Percentiles rank a stretch among this genome's conserved stretches.
phyloP scores from a whole-genome alignment of 129 eudicot genomes.

The Mikania micrantha region DNA sequence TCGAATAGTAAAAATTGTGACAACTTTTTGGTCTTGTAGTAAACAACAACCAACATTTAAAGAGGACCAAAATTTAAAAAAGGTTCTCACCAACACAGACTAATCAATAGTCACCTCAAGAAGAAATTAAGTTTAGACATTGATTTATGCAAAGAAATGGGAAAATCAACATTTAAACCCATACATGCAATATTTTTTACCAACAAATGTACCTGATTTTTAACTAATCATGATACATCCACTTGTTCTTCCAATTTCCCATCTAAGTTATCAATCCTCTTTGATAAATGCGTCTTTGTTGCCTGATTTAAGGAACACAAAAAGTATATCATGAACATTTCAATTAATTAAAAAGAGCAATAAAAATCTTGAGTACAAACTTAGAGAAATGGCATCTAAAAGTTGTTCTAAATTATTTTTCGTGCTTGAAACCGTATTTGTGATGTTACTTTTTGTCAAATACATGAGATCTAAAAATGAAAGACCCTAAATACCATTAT shows the following conservation, averaged over 20 bases:
- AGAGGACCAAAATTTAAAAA: no score
- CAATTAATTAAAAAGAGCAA: not conserved
- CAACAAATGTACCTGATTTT: slow-evolving; percentile 42
- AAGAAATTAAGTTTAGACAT: no score
- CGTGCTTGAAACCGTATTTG: slow-evolving; percentile 62
- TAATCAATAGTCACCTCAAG: no score
- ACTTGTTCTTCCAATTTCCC: slow-evolving; percentile 66
- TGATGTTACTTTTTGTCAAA: slow-evolving; percentile 60
- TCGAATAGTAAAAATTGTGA: no score
- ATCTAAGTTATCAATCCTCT: slow-evolving; percentile 69
- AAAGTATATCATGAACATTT: not conserved
- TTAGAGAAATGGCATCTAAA: slow-evolving; percentile 63
- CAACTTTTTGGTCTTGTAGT: no score
- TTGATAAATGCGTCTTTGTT: slow-evolving; percentile 76
- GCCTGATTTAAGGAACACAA: slow-evolving; percentile 33
- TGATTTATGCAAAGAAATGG: not conserved
- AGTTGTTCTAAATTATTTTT: slow-evolving; percentile 62
- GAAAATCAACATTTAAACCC: not conserved
- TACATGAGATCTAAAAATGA: slow-evolving; percentile 81
- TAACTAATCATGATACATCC: slow-evolving; percentile 47
- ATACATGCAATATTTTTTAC: not conserved
- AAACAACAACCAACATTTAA: no score
- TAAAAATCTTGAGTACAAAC: slow-evolving; percentile 9
- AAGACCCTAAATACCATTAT: slow-evolving; percentile 50
- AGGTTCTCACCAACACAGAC: no score